These are phyloP conservation scores for Lactarius deliciosus DNA, from an alignment of 768 basidiomycete genomes.

Conservation along the genomic window DNA sequence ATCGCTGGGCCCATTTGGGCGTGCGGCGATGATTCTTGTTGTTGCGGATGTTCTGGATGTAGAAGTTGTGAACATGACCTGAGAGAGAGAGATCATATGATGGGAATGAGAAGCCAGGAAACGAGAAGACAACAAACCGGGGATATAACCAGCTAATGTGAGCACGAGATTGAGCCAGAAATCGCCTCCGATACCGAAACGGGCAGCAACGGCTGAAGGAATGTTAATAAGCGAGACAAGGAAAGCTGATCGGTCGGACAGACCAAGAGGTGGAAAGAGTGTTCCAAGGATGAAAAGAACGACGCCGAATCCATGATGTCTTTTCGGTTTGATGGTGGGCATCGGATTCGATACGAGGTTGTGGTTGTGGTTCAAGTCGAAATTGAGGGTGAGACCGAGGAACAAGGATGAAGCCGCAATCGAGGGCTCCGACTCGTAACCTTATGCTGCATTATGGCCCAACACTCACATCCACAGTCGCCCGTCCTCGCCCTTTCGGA, in stretches of 20 bases:
- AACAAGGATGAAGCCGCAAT: neutral
- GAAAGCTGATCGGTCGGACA: constrained; percentile 30
- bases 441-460: neutral
- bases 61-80: constrained; percentile 93
- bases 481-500: constrained; percentile 75
- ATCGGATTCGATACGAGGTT: neutral
- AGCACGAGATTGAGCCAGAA: constrained; percentile 89
- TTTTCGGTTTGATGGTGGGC: constrained; percentile 53
- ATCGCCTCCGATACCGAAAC: constrained; percentile 89
- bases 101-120: constrained; percentile 9
- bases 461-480: constrained; percentile 38
- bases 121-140: constrained; percentile 48
- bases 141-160: constrained; percentile 90
- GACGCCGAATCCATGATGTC: constrained; percentile 78
- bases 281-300: constrained; percentile 87
- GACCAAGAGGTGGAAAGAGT: constrained; percentile 88
- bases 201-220: constrained; percentile 78
- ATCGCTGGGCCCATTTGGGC: constrained; percentile 93
- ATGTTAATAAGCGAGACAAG: constrained; percentile 14
- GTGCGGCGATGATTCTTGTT: constrained; percentile 91
- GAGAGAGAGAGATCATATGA: constrained; percentile 24
- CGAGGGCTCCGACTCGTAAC: neutral
- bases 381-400: constrained; percentile 4
- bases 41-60: constrained; percentile 95
- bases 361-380: constrained; percentile 5